These are phyloP conservation scores for Cystobasidiaceae sp. DNA, from an alignment of 1,284 basidiomycete genomes.

Conservation along the genomic window DNA sequence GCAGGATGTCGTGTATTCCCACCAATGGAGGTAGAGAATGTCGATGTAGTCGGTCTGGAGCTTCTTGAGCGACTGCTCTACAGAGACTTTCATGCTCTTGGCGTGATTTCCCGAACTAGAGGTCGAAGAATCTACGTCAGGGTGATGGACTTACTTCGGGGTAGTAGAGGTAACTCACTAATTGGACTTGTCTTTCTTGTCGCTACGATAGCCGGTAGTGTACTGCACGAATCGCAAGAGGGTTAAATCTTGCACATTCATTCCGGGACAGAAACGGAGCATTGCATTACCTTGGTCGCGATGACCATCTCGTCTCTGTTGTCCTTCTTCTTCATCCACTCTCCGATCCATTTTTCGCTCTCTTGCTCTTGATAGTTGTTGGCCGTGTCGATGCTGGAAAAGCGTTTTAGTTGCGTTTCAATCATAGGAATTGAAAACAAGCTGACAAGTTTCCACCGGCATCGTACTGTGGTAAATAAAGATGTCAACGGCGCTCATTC, in stretches of 20 bases:
- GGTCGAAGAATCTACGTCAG: no score
- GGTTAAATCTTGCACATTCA: no score
- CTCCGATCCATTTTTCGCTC: constrained; percentile 56
- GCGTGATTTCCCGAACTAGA: constrained; percentile 55
- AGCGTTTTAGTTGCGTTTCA: background rate
- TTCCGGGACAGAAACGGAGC: no score
- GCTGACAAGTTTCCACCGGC: constrained; percentile 45
- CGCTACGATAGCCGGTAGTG: constrained; percentile 48
- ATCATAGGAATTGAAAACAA: background rate
- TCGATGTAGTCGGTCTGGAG: constrained; percentile 55
- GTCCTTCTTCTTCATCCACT: constrained; percentile 55
- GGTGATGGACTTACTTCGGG: no score
- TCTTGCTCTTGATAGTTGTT: constrained; percentile 43
- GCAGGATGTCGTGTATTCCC: constrained; percentile 53
- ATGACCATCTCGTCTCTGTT: constrained; percentile 56
- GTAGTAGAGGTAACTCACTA: no score
- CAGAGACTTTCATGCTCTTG: constrained; percentile 52
- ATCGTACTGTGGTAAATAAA: no score
- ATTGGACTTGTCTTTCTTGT: constrained; percentile 41
- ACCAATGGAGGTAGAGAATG: constrained; percentile 48
- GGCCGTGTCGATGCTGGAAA: background rate
- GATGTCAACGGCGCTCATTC: no score
- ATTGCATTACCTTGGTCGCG: no score
- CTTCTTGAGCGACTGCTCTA: constrained; percentile 54
- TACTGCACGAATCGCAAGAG: no score